Percentiles rank a stretch among this genome's conserved stretches.
Evolutionary conservation across 1,284 basidiomycete genomes (phyloP).

Genomic region (Trametes versicolor): DNA sequence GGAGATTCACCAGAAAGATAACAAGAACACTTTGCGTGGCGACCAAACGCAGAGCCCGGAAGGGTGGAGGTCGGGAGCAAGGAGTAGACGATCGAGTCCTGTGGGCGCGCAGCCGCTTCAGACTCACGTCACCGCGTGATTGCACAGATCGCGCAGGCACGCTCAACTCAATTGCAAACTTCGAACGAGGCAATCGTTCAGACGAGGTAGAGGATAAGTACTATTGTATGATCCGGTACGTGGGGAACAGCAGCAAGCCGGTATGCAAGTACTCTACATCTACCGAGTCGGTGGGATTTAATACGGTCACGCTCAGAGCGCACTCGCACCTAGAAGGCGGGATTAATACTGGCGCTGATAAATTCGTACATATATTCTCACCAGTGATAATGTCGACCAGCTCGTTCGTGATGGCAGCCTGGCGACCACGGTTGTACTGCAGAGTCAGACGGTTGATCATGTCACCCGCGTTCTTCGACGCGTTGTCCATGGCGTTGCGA

Average conservation of each 20-base stretch:
- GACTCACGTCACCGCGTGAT: conserved; percentile 31
- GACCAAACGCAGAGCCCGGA: background rate
- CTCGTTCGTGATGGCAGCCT: conserved; percentile 97
- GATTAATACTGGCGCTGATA: background rate
- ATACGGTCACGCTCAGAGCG: conserved; percentile 29
- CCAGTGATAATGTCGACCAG: conserved; percentile 95
- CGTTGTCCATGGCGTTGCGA: conserved; percentile 99
- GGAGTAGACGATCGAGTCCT: conserved; percentile 2
- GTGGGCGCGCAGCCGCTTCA: background rate
- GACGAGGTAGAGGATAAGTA: conserved; percentile 21
- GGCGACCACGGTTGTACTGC: conserved; percentile 99
- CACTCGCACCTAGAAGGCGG: conserved; percentile 37
- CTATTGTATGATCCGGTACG: conserved; percentile 27
- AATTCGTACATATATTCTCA: conserved; percentile 43
- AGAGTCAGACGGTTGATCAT: conserved; percentile 91
- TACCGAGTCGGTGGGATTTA: conserved; percentile 8
- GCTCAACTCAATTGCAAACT: background rate
- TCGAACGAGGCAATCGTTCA: background rate
- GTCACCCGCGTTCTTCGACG: conserved; percentile 96
- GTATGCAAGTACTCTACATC: conserved; percentile 33
- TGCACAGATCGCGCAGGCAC: conserved; percentile 3
- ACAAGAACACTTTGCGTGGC: background rate
- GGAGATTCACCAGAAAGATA: background rate
- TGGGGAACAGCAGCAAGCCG: conserved; percentile 21
- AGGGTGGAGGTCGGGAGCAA: conserved; percentile 1